A percentile compares a stretch with the other conserved stretches of the same genome.
phyloP scores from a whole-genome alignment of 169 alveolate species.

The Cryptosporidium sp. region DNA sequence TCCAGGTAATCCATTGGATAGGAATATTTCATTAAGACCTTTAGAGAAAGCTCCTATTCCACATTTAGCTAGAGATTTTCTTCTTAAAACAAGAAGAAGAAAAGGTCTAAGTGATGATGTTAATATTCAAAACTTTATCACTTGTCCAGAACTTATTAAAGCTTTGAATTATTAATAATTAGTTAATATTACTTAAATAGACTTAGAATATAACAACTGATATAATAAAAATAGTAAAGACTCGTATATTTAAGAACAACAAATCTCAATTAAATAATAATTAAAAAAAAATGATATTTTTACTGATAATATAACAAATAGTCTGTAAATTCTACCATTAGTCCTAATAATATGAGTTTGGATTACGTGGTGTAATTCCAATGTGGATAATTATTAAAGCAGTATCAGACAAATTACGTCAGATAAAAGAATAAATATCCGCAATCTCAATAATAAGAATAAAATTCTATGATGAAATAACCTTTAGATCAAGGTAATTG shows the following conservation, averaged over 20 bases:
- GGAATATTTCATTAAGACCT: slow-evolving; percentile 91
- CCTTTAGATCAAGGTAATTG: not conserved
- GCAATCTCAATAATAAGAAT: not conserved
- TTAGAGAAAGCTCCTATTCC: slow-evolving; percentile 98
- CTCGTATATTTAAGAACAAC: not conserved
- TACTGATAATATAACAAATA: not conserved
- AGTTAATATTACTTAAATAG: not conserved
- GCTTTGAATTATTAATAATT: slow-evolving; percentile 34
- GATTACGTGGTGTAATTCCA: not conserved
- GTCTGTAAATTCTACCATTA: not conserved
- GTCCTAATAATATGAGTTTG: not conserved
- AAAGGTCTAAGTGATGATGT: slow-evolving; percentile 94
- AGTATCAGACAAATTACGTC: not conserved
- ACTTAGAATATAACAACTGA: not conserved
- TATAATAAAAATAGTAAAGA: not conserved
- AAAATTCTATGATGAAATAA: not conserved
- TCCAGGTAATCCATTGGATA: slow-evolving; percentile 99
- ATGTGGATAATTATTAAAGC: not conserved
- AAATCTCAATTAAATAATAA: not conserved
- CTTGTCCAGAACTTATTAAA: slow-evolving; percentile 45
- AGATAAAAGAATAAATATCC: not conserved
- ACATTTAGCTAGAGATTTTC: slow-evolving; percentile 97
- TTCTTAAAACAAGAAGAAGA: slow-evolving; percentile 97
- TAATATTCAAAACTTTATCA: slow-evolving; percentile 62
- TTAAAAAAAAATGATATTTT: not conserved